Percentiles rank a stretch among this genome's conserved stretches.
phyloP scores from a whole-genome alignment of 2,329 filamentous ascomycete species.

The Aspergillus aculeatinus region DNA sequence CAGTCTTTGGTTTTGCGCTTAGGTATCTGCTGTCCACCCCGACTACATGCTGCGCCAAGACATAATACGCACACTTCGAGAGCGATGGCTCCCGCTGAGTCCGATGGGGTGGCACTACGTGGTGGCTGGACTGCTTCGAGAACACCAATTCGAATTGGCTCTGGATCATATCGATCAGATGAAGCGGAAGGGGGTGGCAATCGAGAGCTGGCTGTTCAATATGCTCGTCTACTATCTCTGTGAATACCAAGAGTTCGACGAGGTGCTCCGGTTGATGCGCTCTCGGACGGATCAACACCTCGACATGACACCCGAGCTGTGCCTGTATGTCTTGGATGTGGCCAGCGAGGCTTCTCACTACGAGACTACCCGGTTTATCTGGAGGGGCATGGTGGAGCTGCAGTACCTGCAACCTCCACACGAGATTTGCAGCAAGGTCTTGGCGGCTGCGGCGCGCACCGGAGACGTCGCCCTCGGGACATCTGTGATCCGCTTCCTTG shows the following conservation, averaged over 20 bases:
- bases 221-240: constrained; percentile 73
- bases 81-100: constrained; percentile 66
- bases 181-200: constrained; percentile 52
- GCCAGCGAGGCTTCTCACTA: constrained; percentile 65
- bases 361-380: constrained; percentile 66
- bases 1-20: background rate
- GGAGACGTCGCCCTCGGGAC: constrained; percentile 69
- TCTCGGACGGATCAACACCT: constrained; percentile 51
- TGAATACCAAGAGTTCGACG: constrained; percentile 71
- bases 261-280: constrained; percentile 68
- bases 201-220: constrained; percentile 75
- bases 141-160: constrained; percentile 79
- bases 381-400: constrained; percentile 64
- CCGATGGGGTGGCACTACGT: constrained; percentile 65
- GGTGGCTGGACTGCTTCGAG: constrained; percentile 72
- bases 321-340: constrained; percentile 72
- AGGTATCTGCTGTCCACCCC: constrained; percentile 77
- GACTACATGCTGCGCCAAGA: constrained; percentile 74
- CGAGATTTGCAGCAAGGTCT: constrained; percentile 64
- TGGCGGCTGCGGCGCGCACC: constrained; percentile 69
- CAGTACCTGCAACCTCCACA: constrained; percentile 62
- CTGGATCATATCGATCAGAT: constrained; percentile 68
- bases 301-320: constrained; percentile 58
- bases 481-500: constrained; percentile 67
- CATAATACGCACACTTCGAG: constrained; percentile 64